Evolutionary conservation across 306 rosid genomes (phyloP).

Genomic region (Hippophae tibetana): DNA sequence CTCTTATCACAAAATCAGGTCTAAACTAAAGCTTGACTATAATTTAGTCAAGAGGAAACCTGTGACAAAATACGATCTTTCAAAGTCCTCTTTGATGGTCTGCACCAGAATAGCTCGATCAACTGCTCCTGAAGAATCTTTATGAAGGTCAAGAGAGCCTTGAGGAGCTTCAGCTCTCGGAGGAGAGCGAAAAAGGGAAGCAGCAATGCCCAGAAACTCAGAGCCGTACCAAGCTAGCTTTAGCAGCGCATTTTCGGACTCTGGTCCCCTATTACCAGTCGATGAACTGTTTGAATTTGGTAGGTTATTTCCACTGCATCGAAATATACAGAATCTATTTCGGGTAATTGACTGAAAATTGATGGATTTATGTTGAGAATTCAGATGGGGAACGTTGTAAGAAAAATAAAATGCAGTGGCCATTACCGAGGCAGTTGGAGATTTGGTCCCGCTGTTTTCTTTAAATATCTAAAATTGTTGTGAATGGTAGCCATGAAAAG

Average conservation of each 20-base stretch:
- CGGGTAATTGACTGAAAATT: constrained; percentile 23
- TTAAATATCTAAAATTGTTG: constrained; percentile 19
- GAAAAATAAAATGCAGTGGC: constrained; percentile 29
- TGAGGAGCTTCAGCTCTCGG: constrained; percentile 22
- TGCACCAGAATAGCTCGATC: constrained; percentile 43
- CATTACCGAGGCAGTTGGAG: constrained; percentile 16
- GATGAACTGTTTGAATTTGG: constrained; percentile 19
- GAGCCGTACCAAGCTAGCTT: constrained; percentile 86
- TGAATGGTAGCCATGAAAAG: constrained; percentile 27
- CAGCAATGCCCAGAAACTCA: constrained; percentile 78
- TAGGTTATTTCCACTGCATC: constrained; percentile 44
- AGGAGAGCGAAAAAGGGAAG: constrained; percentile 47
- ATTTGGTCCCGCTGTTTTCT: constrained; percentile 8
- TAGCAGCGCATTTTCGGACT: constrained; percentile 51
- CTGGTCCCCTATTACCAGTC: constrained; percentile 22
- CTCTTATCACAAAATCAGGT: not conserved
- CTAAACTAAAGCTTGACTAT: not conserved
- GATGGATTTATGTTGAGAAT: constrained; percentile 8
- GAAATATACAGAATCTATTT: constrained; percentile 24
- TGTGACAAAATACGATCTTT: constrained; percentile 54
- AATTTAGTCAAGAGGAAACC: constrained; percentile 17
- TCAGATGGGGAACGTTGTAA: constrained; percentile 24
- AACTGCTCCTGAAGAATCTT: constrained; percentile 32
- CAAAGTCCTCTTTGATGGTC: constrained; percentile 46
- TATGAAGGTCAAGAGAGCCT: constrained; percentile 30